Conservation (phyloP, 2,329 filamentous ascomycete genomes). For the Cercospora sp. region DNA sequence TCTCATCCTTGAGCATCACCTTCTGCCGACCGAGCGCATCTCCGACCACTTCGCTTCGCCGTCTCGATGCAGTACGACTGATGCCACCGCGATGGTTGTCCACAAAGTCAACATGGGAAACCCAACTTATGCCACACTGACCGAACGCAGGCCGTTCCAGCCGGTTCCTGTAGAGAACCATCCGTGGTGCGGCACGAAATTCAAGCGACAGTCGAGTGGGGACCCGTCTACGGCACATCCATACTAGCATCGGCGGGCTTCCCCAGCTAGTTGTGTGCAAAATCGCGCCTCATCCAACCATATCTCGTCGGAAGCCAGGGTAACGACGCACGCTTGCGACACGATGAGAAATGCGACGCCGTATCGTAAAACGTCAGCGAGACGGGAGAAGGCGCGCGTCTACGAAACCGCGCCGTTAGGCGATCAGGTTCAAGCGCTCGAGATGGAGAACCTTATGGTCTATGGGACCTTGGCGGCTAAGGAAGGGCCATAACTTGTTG, state of each 20-base stretch:
- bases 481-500: background rate
- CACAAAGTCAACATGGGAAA: background rate
- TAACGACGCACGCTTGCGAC: background rate
- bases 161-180: background rate
- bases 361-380: constrained; percentile 5
- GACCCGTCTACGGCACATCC: background rate
- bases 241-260: constrained; percentile 7
- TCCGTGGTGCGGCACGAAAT: background rate
- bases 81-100: background rate
- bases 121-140: background rate
- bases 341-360: background rate
- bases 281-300: background rate
- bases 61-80: background rate
- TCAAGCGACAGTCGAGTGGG: background rate
- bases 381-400: background rate
- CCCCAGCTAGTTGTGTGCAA: constrained; percentile 2
- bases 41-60: background rate
- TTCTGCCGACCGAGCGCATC: background rate
- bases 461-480: constrained; percentile 8
- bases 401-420: background rate
- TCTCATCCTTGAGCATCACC: background rate
- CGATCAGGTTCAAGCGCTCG: background rate
- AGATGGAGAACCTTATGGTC: background rate
- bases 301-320: background rate
- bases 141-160: background rate